Evolutionary conservation across 257 asterid species (phyloP).

Genomic region (Primulina huaijiensis): DNA sequence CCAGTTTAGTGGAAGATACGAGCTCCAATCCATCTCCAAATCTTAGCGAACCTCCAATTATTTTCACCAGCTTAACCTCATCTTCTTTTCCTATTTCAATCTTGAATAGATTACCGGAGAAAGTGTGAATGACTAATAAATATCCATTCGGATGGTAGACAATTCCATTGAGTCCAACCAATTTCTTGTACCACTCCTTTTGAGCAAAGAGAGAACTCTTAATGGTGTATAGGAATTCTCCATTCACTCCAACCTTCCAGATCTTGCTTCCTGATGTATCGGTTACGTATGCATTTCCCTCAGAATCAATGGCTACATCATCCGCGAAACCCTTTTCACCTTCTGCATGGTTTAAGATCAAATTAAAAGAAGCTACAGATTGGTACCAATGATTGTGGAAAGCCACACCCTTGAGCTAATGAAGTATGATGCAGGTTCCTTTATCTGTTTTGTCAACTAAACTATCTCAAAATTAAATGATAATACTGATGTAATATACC

Average conservation of each 20-base stretch:
- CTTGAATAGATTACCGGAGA: conserved; percentile 72
- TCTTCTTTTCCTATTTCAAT: conserved; percentile 41
- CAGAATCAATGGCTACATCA: conserved; percentile 71
- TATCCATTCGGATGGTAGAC: conserved; percentile 88
- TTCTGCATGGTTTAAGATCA: conserved; percentile 37
- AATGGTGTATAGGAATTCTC: conserved; percentile 49
- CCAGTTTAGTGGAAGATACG: conserved; percentile 58
- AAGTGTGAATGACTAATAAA: conserved; percentile 64
- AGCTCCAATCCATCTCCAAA: conserved; percentile 88
- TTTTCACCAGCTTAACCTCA: conserved; percentile 44
- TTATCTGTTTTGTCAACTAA: too few species aligned
- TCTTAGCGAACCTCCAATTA: conserved; percentile 43
- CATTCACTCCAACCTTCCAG: conserved; percentile 73
- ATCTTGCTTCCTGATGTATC: conserved; percentile 60
- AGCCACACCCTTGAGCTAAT: too few species aligned
- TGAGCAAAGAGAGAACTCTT: conserved; percentile 55
- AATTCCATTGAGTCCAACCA: conserved; percentile 72
- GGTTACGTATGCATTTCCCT: conserved; percentile 76
- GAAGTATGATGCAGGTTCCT: too few species aligned
- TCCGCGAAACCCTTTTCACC: conserved; percentile 66
- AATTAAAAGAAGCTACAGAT: background rate
- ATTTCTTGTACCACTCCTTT: conserved; percentile 57
- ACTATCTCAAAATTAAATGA: too few species aligned
- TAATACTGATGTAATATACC: too few species aligned
- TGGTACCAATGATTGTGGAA: background rate